Evolutionary conservation across 768 basidiomycete genomes (phyloP), one percentile per base, ranked within the genome.

Genomic region (Boletus pseudopeckii): DNA sequence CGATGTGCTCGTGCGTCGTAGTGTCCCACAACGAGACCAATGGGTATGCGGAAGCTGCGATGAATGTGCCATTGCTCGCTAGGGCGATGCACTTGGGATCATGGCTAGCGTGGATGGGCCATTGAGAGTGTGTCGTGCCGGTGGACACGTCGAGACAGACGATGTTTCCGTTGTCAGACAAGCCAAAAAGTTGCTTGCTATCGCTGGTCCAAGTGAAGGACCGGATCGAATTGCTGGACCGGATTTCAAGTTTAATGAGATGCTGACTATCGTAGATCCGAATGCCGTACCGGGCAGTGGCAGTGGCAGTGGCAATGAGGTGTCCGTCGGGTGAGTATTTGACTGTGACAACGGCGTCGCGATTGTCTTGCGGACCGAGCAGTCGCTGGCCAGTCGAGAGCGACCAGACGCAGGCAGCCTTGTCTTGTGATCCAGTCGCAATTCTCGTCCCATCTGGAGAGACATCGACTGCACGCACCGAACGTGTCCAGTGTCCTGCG

Each of bases 321-420:
- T 10, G 9, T 43, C 42, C 42, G 5, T 43, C 5, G 24, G 42
- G 42, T 5, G 42, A 43, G 15, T n/a, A 17, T 17, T n/a, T 43
- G 15, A n/a, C 42, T 1, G 8, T 14, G 2, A 1, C 2, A 1
- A 43, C 15, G 1, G 2, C 0, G 17, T 3, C 0, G 15, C n/a
- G n/a, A n/a, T 10, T 1, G 9, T 43, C 9, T 17, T 3, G 4
- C 22, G 42, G 41, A 2, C 24, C 17, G 17, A 43, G 15, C 15
- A 43, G 24, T 43, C 14, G 24, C 15, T 26, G 9, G 5, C 42
- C 24, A 26, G 15, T n/a, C 8, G 24, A 26, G 24, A 43, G 22
- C 2, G 24, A 43, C 24, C 24, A 26, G 42, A 43, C 24, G 8
- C 15, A 43, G 10, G 1, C 42, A n/a, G 42, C 26, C 17, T 2